Base-by-base conservation (phyloP, 2,329 filamentous ascomycete species). In the Neopestalotiopsis sp. region DNA sequence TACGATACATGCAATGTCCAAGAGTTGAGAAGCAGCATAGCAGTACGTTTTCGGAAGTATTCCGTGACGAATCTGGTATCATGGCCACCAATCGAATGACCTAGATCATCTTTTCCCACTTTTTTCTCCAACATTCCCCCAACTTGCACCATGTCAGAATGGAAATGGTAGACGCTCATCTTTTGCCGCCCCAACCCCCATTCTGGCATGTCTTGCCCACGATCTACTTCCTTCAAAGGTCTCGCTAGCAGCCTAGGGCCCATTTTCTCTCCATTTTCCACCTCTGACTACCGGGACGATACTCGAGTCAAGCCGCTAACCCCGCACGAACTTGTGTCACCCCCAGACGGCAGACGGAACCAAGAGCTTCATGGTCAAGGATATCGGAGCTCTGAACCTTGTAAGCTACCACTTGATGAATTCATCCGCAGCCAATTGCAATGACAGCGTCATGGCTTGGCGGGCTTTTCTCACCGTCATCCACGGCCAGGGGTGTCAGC, bases 331-430 rank as follows among this genome's bases (percentile, higher is more conserved):
- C 34, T 14, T 30, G 20, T 20, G 17, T 67, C 38, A 58, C 66
- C 66, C 66, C 58, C 66, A 63, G 28, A 38, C 13, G 62, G 66
- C 66, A 63, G 28, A 38, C 13, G 62, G 24, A 32, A 67, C 62
- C 12, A 24, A 17, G 61, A 28, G 10, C 61, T 32, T 42, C 32
- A 45, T 24, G 20, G 20, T 49, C 62, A 32, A 57, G 64, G 64
- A 28, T 57, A 66, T 57, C 53, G 64, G 64, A 40, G 45, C 45
- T 56, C n/a, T 6, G 24, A 28, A 24, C 24, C 24, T n/a, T 66
- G 61, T 17, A 38, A 38, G 28, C 45, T 53, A 53, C 24, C 61
- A 17, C n/a, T 13, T 20, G n/a, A 17, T 42, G 20, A 12, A 59
- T 67, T 59, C 53, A 67, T 9, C 53, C 65, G 53, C 34, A 14